Base-by-base conservation (phyloP, 495 filamentous ascomycete species). In the Penicillium odoratum region DNA sequence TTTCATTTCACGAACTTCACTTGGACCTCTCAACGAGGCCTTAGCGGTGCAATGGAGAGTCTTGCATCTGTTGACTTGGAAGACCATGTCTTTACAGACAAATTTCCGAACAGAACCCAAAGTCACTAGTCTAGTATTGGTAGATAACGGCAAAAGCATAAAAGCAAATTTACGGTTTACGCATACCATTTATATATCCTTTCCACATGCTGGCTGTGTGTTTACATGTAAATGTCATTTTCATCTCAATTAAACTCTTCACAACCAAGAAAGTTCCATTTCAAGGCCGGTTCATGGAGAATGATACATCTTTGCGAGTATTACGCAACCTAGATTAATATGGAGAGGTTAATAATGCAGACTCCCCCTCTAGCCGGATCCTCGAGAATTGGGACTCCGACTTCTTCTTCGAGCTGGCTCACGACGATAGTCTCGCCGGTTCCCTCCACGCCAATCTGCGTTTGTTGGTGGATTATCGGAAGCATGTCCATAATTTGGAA, bases 381-480 rank as follows among this genome's bases (percentile, higher is more conserved):
- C 55, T 30, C 65, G 68, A 15, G 53, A 61, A 15, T 44, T 48
- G 13, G 77, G 77, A 53, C 75, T 79, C 21, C 72, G 73, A 40
- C 77, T 79, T 54, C 77, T 66, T 51, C 74, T 62, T 50, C 74
- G 60, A 5, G 68, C 48, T n/a, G 64, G 66, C 8, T 76, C 75
- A 21, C 71, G 68, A 3, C 67, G 59, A 50, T 71, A 65, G 56
- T 75, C 74, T 45, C 65, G 66, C 26, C 71, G 63, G 51, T 55
- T 63, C 7, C 28, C 25, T 4, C 61, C 63, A 33, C 68, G 68
- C 62, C 66, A 57, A 48, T 73, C 68, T 13, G 58, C 16, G 53
- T 63, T 66, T 7, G 49, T 46, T 10, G 48, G 58, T 15, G 61
- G 29, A 30, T 48, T 61, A 34, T 75, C 71, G 13, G 60, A 48